Conservation (phyloP, 2,329 filamentous ascomycete genomes). For the Elsinoe perseae region DNA sequence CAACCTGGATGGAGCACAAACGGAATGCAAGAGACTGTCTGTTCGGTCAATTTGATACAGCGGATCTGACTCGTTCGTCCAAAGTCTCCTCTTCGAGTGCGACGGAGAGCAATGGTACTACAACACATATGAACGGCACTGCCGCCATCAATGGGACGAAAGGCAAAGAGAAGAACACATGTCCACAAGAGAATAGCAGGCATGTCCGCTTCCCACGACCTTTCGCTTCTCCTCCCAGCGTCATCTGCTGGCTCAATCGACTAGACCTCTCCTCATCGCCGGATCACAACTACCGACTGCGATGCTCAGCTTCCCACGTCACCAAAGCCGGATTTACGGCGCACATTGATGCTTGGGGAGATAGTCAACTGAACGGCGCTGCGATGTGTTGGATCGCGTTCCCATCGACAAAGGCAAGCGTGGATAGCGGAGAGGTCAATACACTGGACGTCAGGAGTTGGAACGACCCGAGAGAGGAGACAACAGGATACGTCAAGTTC, state of each 20-base stretch:
- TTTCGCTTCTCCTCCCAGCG: constrained; percentile 21
- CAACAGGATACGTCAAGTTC: constrained; percentile 22
- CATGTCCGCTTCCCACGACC: constrained; percentile 21
- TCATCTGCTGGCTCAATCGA: constrained; percentile 27
- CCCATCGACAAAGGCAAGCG: constrained; percentile 23
- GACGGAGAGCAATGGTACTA: neutral
- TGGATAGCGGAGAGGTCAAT: constrained; percentile 24
- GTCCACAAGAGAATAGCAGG: constrained; percentile 20
- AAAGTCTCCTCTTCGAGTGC: neutral
- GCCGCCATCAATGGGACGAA: neutral
- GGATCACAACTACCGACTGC: constrained; percentile 23
- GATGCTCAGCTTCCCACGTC: constrained; percentile 22
- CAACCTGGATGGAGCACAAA: constrained; percentile 27
- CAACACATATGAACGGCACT: neutral
- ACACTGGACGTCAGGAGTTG: constrained; percentile 23
- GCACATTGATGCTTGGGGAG: constrained; percentile 27
- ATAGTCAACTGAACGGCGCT: constrained; percentile 23
- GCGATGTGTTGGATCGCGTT: constrained; percentile 29
- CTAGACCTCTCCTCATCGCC: constrained; percentile 22
- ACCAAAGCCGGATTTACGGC: constrained; percentile 23
- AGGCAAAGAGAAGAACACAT: constrained; percentile 5
- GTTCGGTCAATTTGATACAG: constrained; percentile 27
- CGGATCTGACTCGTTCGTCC: constrained; percentile 13
- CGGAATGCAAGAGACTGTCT: constrained; percentile 24
- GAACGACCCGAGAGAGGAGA: constrained; percentile 20